A percentile compares a stretch with the other conserved stretches of the same genome.
phyloP scores from a whole-genome alignment of 495 filamentous ascomycete genomes.

The Letharia columbiana region DNA sequence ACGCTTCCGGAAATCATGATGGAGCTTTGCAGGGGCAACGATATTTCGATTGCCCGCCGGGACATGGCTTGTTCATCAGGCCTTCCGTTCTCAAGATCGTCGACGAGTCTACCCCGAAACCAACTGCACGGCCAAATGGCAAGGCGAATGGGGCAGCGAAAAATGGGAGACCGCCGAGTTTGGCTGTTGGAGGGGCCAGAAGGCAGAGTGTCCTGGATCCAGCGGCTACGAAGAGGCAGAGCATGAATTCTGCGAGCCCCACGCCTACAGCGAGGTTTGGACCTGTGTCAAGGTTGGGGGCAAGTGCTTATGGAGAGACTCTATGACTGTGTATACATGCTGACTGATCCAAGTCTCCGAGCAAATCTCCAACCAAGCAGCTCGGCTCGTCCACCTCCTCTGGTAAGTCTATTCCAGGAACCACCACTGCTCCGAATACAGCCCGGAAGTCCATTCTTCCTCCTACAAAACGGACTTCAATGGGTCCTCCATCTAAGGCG shows the following conservation, averaged over 20 bases:
- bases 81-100: conserved; percentile 53
- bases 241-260: conserved; percentile 58
- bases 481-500: conserved; percentile 51
- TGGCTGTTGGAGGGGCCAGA: conserved; percentile 30
- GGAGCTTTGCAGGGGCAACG: conserved; percentile 79
- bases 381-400: conserved; percentile 49
- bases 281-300: conserved; percentile 49
- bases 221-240: conserved; percentile 51
- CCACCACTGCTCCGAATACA: conserved; percentile 53
- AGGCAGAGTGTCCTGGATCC: conserved; percentile 41
- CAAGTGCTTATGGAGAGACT: conserved; percentile 31
- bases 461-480: conserved; percentile 56
- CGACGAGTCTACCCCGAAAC: conserved; percentile 39
- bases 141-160: conserved; percentile 27
- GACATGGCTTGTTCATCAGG: conserved; percentile 82
- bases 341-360: conserved; percentile 51
- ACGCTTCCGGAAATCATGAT: conserved; percentile 86
- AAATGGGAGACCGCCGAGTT: conserved; percentile 28
- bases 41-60: conserved; percentile 79
- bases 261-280: conserved; percentile 47
- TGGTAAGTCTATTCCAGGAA: conserved; percentile 42
- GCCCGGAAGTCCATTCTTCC: conserved; percentile 34
- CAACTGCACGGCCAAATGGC: conserved; percentile 24
- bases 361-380: conserved; percentile 75
- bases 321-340: conserved; percentile 11